Evolutionary conservation across 2,329 filamentous ascomycete genomes (phyloP), one percentile per base, ranked within the genome.

Genomic region (Cryoendolithus antarcticus): DNA sequence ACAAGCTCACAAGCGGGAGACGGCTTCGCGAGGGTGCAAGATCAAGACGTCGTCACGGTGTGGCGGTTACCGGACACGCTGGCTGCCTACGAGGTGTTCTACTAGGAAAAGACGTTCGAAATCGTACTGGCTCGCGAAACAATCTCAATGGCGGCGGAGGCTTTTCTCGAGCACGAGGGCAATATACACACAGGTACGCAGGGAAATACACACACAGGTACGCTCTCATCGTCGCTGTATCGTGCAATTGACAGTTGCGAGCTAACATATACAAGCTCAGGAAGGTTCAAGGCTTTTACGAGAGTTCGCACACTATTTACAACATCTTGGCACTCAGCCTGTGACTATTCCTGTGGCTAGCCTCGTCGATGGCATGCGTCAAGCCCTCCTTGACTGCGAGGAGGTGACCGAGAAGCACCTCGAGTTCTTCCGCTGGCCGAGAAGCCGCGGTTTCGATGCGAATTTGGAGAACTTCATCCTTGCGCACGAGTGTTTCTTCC

Each of bases 81-180:
- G 30, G 38, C 43, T 13, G 50, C 45, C 15, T 48, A 49, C 19
- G 47, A 54, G 43, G 38, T 53, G 8, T 53, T 44, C 35, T 48
- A 48, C 39, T 54, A 45, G 50, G 51, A 54, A 32, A 48, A 48
- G 42, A 45, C 44, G 5, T 54, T 54, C 38, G 48, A 48, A 30
- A 34, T 40, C 12, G 51, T 49, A 11, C 28, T 54, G 21, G 48
- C 41, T 13, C 35, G 42, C 13, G 48, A 50, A 39, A 53, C 50
- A 9, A 32, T 49, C 24, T 40, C 41, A 6, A 37, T 48, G 15
- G 49, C 47, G 6, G 34, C 51, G 8, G 51, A 54, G 32, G 46
- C 44, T 7, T 54, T 53, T 35, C 11, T 46, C 12, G 48, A 51
- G n/a, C 24, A 38, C n/a, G 9, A 34, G 7, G 4, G 24, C 35